Conservation (phyloP, 2,329 filamentous ascomycete genomes). For the Parasarocladium wereldwijsianum region DNA sequence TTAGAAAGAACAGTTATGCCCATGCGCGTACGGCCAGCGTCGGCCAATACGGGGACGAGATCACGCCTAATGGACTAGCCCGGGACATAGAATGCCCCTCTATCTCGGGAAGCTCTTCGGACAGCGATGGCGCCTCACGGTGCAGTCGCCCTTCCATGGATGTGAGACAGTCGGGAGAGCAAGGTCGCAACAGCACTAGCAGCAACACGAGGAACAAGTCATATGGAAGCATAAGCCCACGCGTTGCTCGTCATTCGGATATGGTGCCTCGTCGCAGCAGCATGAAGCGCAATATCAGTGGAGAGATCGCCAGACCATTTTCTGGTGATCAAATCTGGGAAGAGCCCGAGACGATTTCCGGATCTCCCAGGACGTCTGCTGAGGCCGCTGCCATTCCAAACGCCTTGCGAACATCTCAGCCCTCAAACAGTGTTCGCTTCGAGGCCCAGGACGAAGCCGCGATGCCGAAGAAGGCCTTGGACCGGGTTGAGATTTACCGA, state of each 20-base stretch:
- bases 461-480: constrained; percentile 24
- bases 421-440: constrained; percentile 20
- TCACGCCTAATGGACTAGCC: constrained; percentile 29
- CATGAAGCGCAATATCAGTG: constrained; percentile 55
- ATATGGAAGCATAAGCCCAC: constrained; percentile 24
- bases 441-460: constrained; percentile 23
- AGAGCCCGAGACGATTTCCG: constrained; percentile 46
- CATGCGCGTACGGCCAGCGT: constrained; percentile 48
- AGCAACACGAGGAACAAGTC: constrained; percentile 22
- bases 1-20: constrained; percentile 58
- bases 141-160: constrained; percentile 15
- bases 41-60: constrained; percentile 32
- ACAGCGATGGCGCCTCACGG: constrained; percentile 25
- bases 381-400: constrained; percentile 4
- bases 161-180: constrained; percentile 6
- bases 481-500: constrained; percentile 61
- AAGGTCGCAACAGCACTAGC: not conserved
- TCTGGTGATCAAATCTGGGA: constrained; percentile 78
- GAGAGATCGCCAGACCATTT: constrained; percentile 51
- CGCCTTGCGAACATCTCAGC: constrained; percentile 18
- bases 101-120: constrained; percentile 36
- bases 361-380: constrained; percentile 15
- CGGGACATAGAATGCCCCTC: constrained; percentile 28
- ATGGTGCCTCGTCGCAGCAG: constrained; percentile 42
- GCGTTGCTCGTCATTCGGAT: constrained; percentile 19